A percentile compares a stretch with the other conserved stretches of the same genome.
These are phyloP conservation scores for Plasmodium ovale DNA, from an alignment of 169 alveolate species.

Conservation along the genomic window DNA sequence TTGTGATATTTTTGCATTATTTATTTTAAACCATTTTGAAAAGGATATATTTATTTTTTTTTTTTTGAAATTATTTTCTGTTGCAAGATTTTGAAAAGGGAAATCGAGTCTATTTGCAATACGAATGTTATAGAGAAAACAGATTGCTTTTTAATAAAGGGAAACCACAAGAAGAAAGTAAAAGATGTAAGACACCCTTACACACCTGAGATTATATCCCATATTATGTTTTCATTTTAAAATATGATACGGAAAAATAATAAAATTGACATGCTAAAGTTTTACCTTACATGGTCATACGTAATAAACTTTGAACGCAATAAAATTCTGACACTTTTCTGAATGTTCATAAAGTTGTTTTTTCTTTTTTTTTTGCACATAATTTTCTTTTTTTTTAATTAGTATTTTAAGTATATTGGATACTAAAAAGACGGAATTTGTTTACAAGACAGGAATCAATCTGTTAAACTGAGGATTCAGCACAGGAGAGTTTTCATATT, in stretches of 20 bases:
- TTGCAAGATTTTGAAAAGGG: slow-evolving; percentile 76
- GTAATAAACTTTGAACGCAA: no score
- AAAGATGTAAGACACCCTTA: slow-evolving; percentile 72
- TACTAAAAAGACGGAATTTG: slow-evolving; percentile 4
- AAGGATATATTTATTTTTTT: no score
- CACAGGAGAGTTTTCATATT: no score
- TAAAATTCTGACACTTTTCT: background rate
- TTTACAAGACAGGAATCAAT: background rate
- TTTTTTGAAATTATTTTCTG: background rate
- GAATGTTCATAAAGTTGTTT: background rate
- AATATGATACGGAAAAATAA: no score
- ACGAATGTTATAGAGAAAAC: slow-evolving; percentile 77
- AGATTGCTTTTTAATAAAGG: slow-evolving; percentile 80
- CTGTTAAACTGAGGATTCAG: slow-evolving; percentile 1
- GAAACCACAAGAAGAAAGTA: slow-evolving; percentile 82
- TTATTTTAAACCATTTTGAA: no score
- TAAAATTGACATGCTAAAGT: no score
- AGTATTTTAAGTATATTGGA: slow-evolving; percentile 71
- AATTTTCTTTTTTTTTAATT: slow-evolving; percentile 11
- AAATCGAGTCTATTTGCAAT: slow-evolving; percentile 79
- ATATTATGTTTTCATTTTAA: no score
- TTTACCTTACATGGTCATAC: no score
- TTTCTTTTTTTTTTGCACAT: background rate
- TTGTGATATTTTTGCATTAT: no score
- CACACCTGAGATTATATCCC: slow-evolving; percentile 38